Conservation (phyloP, 257 asterid species). For the Capsicum pubescens region DNA sequence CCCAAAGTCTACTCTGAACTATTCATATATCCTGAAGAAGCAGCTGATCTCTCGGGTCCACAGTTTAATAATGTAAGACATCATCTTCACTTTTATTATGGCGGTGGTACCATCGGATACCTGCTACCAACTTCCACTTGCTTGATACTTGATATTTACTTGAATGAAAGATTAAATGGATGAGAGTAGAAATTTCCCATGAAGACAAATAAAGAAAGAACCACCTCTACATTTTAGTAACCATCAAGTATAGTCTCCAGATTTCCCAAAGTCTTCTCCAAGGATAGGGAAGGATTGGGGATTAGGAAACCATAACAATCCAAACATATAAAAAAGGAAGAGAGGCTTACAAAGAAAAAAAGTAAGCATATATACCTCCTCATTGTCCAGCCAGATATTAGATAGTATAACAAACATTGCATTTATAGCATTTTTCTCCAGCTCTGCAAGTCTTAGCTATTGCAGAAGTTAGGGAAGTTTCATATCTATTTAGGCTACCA, state of each 20-base stretch:
- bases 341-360: slow-evolving; percentile 26
- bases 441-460: slow-evolving; percentile 80
- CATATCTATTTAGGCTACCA: not conserved
- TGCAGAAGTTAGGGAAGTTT: slow-evolving; percentile 49
- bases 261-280: slow-evolving; percentile 86
- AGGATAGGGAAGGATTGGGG: slow-evolving; percentile 42
- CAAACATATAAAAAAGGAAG: slow-evolving; percentile 33
- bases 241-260: slow-evolving; percentile 79
- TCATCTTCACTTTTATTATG: no score
- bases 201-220: slow-evolving; percentile 90
- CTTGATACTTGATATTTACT: no score
- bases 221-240: slow-evolving; percentile 72
- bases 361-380: slow-evolving; percentile 27
- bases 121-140: no score
- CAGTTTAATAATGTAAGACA: no score
- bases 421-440: slow-evolving; percentile 80
- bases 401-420: slow-evolving; percentile 96
- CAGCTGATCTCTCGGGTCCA: no score
- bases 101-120: no score
- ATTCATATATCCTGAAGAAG: no score
- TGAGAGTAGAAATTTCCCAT: slow-evolving; percentile 40
- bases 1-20: no score
- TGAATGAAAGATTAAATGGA: no score
- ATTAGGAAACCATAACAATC: slow-evolving; percentile 27
- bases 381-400: slow-evolving; percentile 64